Evolutionary conservation across 306 rosid species (phyloP).

Genomic region (Cercis canadensis): DNA sequence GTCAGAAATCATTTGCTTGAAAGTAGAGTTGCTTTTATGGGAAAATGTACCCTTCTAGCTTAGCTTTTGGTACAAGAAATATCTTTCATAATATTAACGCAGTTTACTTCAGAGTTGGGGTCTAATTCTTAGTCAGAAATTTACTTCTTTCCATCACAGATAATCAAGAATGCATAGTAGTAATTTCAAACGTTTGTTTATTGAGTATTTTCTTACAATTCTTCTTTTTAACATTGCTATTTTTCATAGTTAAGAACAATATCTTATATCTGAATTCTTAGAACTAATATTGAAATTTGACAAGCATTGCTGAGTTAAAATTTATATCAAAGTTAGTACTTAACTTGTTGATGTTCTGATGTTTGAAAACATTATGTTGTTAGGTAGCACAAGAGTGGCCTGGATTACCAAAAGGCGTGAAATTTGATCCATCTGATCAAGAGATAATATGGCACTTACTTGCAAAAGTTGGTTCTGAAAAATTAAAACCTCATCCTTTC

Average conservation of each 20-base stretch:
- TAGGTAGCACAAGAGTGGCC: slow-evolving; percentile 89
- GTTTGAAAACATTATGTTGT: slow-evolving; percentile 31
- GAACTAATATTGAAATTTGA: neutral
- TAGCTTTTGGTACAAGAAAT: too few relatives aligned
- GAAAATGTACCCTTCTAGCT: too few relatives aligned
- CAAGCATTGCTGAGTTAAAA: neutral
- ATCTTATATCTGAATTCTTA: slow-evolving; percentile 4
- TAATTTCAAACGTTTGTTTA: slow-evolving; percentile 5
- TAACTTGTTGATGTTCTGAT: slow-evolving; percentile 12
- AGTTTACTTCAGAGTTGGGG: too few relatives aligned
- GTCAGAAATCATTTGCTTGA: slow-evolving; percentile 5
- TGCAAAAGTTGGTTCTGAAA: slow-evolving; percentile 64
- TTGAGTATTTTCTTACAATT: slow-evolving; percentile 3
- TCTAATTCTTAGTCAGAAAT: neutral
- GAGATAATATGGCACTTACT: slow-evolving; percentile 80
- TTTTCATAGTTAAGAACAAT: neutral
- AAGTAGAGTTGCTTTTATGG: neutral
- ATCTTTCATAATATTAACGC: too few relatives aligned
- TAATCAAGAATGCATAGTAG: neutral
- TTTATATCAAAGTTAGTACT: neutral
- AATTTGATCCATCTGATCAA: slow-evolving; percentile 89
- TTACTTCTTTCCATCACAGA: neutral
- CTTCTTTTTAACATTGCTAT: neutral
- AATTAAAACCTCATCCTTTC: slow-evolving; percentile 69
- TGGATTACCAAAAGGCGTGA: slow-evolving; percentile 90